phyloP scores from a whole-genome alignment of 1,139 yeast species.

The Suhomyces bolitotheri region DNA sequence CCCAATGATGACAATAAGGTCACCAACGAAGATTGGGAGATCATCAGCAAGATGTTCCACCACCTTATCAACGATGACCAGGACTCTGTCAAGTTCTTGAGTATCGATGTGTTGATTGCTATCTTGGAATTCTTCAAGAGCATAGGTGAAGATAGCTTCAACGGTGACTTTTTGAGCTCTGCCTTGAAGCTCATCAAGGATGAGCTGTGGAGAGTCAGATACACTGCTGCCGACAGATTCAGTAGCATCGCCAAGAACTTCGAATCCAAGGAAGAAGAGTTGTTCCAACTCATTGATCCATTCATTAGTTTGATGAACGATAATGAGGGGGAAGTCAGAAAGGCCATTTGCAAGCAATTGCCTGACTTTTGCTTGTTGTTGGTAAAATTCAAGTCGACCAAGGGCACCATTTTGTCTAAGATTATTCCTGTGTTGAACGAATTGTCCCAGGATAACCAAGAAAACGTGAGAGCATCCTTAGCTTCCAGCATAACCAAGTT shows the following conservation, averaged over 20 bases:
- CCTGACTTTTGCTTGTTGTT: constrained; percentile 72
- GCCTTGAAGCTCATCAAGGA: constrained; percentile 75
- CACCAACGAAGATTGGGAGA: constrained; percentile 63
- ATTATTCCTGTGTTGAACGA: constrained; percentile 83
- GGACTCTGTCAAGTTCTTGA: constrained; percentile 89
- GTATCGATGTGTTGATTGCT: constrained; percentile 82
- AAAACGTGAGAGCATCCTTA: constrained; percentile 87
- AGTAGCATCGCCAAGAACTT: constrained; percentile 72
- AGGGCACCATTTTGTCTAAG: constrained; percentile 60
- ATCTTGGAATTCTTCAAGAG: constrained; percentile 64
- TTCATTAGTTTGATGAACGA: constrained; percentile 82
- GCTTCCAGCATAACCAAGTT: constrained; percentile 86
- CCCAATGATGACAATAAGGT: constrained; percentile 28
- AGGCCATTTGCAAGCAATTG: constrained; percentile 88
- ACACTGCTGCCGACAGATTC: constrained; percentile 94
- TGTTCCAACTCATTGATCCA: constrained; percentile 61
- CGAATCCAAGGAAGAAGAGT: constrained; percentile 51
- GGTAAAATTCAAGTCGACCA: constrained; percentile 42
- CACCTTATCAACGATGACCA: constrained; percentile 82
- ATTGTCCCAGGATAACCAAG: constrained; percentile 87
- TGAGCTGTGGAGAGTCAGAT: constrained; percentile 97
- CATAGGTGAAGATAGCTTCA: constrained; percentile 57
- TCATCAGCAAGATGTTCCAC: constrained; percentile 79
- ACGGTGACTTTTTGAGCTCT: constrained; percentile 56
- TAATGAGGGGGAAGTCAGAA: constrained; percentile 94